phyloP scores from a whole-genome alignment of 2,329 filamentous ascomycete species.

The Herpotrichia juniperi region DNA sequence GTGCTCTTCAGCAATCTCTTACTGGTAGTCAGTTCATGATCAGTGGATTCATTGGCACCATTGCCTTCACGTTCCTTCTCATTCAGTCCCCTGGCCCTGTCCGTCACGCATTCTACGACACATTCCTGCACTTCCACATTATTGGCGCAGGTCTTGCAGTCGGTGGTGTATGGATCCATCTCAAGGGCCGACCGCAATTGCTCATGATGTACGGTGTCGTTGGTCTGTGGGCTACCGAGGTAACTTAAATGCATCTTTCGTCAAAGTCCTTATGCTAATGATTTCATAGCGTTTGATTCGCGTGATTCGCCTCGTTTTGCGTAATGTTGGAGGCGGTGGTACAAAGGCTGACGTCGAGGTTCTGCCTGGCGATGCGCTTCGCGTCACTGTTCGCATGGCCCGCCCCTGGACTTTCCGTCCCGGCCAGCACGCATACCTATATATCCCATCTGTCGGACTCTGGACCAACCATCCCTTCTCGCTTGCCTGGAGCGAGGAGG shows the following conservation, averaged over 20 bases:
- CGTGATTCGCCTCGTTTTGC: conserved; percentile 65
- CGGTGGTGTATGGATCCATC: conserved; percentile 70
- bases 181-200: conserved; percentile 64
- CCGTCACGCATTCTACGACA: conserved; percentile 80
- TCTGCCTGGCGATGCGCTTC: conserved; percentile 75
- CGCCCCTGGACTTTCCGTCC: conserved; percentile 78
- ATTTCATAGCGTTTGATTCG: conserved; percentile 58
- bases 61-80: conserved; percentile 66
- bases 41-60: conserved; percentile 67
- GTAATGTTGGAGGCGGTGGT: conserved; percentile 70
- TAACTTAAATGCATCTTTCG: conserved; percentile 8
- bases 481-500: conserved; percentile 76
- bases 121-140: conserved; percentile 77
- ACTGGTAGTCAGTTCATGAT: conserved; percentile 56
- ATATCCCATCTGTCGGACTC: conserved; percentile 73
- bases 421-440: conserved; percentile 80
- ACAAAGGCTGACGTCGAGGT: conserved; percentile 75
- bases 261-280: conserved; percentile 8
- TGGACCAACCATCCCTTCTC: conserved; percentile 83
- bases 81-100: conserved; percentile 74
- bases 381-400: conserved; percentile 75
- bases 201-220: conserved; percentile 66
- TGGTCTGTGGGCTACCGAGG: conserved; percentile 70
- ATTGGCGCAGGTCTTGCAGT: conserved; percentile 64
- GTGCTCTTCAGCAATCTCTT: conserved; percentile 48